These are phyloP conservation scores for Spizellomyces sp. DNA, from an alignment of 192 early-diverging fungal genomes.

Conservation along the genomic window DNA sequence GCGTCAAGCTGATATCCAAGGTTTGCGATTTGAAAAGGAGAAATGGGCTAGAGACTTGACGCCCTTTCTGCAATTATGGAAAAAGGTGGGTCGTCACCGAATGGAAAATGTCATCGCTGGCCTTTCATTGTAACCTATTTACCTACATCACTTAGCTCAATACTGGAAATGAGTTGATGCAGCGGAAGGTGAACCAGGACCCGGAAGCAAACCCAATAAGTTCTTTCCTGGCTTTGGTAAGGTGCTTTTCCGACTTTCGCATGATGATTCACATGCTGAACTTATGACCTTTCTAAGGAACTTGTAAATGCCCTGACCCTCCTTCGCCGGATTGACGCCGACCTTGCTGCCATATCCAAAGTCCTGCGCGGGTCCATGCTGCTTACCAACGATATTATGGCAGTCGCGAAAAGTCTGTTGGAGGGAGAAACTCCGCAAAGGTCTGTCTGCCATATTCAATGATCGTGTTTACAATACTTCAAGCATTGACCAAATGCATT, in stretches of 20 bases:
- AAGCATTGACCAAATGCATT: background rate
- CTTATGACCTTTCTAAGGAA: conserved; percentile 38
- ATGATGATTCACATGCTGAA: background rate
- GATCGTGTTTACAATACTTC: background rate
- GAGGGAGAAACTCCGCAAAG: conserved; percentile 42
- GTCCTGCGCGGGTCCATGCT: conserved; percentile 45
- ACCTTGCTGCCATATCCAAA: conserved; percentile 43
- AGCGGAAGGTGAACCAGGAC: conserved; percentile 31
- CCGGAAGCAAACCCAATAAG: conserved; percentile 43
- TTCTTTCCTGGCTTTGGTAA: conserved; percentile 48
- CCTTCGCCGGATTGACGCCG: conserved; percentile 44
- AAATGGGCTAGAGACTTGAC: conserved; percentile 47
- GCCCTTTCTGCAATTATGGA: conserved; percentile 56
- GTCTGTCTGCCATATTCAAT: conserved; percentile 3
- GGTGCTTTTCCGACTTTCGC: background rate
- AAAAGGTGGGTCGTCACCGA: conserved; percentile 35
- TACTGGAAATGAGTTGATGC: conserved; percentile 49
- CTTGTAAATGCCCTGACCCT: conserved; percentile 36
- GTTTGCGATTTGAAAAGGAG: conserved; percentile 48
- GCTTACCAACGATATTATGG: conserved; percentile 46
- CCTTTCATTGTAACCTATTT: too few species aligned
- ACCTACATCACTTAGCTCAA: conserved; percentile 31
- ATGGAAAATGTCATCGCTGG: background rate
- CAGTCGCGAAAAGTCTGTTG: conserved; percentile 37
- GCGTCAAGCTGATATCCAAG: conserved; percentile 37